These are phyloP conservation scores for Mixia osmundae DNA, from an alignment of 1,284 basidiomycete genomes.

Conservation along the genomic window DNA sequence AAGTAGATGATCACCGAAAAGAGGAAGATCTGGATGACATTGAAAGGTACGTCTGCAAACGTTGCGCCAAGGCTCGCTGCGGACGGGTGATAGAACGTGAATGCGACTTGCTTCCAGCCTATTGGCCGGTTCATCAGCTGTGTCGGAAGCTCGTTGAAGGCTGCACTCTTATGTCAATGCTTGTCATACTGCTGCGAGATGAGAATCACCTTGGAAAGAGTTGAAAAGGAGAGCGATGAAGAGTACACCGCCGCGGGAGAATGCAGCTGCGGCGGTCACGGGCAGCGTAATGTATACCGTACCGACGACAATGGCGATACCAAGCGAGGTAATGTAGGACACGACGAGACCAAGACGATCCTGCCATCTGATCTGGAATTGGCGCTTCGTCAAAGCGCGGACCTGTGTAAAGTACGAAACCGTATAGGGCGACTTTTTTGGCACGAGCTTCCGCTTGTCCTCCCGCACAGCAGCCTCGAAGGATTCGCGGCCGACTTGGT, in stretches of 20 bases:
- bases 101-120: slow-evolving; percentile 32
- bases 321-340: slow-evolving; percentile 21
- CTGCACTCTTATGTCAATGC: slow-evolving; percentile 27
- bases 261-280: slow-evolving; percentile 47
- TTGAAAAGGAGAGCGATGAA: slow-evolving; percentile 37
- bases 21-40: slow-evolving; percentile 25
- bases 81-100: slow-evolving; percentile 55
- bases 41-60: slow-evolving; percentile 28
- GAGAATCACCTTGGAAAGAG: too few relatives aligned
- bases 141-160: slow-evolving; percentile 29
- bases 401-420: slow-evolving; percentile 41
- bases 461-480: slow-evolving; percentile 51
- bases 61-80: slow-evolving; percentile 40
- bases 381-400: slow-evolving; percentile 17
- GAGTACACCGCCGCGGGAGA: slow-evolving; percentile 54
- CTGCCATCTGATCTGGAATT: slow-evolving; percentile 29
- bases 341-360: slow-evolving; percentile 51
- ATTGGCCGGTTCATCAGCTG: slow-evolving; percentile 48
- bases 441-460: slow-evolving; percentile 61
- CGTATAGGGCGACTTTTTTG: slow-evolving; percentile 65
- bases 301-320: slow-evolving; percentile 50
- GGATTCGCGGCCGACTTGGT: slow-evolving; percentile 10
- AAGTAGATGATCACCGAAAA: slow-evolving; percentile 28
- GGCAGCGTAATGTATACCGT: slow-evolving; percentile 31
- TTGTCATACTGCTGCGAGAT: neutral